phyloP scores from a whole-genome alignment of 805 yeast species.

The Isabelozyma heimii region DNA sequence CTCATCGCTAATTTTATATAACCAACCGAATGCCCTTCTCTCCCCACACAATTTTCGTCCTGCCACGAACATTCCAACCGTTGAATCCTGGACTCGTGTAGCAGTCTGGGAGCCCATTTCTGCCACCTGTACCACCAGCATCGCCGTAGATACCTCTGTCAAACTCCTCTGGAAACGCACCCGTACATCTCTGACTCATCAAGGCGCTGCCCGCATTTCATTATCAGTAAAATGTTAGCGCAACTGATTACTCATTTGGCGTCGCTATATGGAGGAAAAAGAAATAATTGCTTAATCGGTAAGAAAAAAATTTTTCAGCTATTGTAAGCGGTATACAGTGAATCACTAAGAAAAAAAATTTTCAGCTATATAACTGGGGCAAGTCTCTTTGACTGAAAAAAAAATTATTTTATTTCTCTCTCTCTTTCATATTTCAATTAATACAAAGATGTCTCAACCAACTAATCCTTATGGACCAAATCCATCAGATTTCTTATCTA shows the following conservation, averaged over 20 bases:
- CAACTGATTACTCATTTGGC: neutral
- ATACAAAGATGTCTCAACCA: neutral
- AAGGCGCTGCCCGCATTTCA: neutral
- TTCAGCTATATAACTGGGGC: neutral
- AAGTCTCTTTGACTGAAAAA: neutral
- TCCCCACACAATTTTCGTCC: too few species aligned
- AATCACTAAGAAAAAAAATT: too few species aligned
- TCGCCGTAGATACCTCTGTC: too few species aligned
- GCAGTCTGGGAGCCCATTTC: too few species aligned
- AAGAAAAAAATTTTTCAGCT: neutral
- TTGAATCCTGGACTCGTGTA: too few species aligned
- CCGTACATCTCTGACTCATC: neutral
- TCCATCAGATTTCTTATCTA: slow-evolving; percentile 88
- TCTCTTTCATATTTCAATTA: neutral
- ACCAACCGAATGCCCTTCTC: too few species aligned
- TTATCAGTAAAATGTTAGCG: neutral
- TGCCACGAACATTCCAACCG: too few species aligned
- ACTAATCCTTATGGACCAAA: slow-evolving; percentile 91
- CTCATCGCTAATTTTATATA: neutral
- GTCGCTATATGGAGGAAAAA: neutral
- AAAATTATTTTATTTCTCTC: neutral
- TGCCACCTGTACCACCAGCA: too few species aligned
- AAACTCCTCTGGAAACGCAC: neutral
- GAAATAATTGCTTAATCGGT: neutral
- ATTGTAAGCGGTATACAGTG: neutral